phyloP scores from a whole-genome alignment of 1,284 basidiomycete genomes.

The Spongispora temasekensis region DNA sequence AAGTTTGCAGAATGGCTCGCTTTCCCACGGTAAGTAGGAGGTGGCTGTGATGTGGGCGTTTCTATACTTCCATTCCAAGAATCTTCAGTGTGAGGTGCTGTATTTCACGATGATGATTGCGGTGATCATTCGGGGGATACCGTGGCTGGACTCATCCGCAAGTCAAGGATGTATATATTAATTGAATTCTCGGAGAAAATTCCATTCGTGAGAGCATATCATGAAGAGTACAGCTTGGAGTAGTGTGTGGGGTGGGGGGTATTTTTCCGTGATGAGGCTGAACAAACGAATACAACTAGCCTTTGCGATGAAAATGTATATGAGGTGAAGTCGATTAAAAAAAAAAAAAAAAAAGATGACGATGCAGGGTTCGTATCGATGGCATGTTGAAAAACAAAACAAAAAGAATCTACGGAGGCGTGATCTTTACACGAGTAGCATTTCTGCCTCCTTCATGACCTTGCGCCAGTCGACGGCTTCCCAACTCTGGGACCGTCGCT shows the following conservation, averaged over 20 bases:
- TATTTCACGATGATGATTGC: no score
- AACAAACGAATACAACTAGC: constrained; percentile 19
- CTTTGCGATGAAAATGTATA: constrained; percentile 15
- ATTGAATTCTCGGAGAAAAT: neutral
- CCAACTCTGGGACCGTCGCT: constrained; percentile 21
- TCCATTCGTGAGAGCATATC: constrained; percentile 10
- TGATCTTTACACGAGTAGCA: constrained; percentile 62
- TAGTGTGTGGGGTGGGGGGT: constrained; percentile 13
- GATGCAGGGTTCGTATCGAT: neutral
- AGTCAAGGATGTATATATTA: neutral
- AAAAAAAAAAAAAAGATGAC: neutral
- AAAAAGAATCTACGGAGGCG: neutral
- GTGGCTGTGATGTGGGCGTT: constrained; percentile 17
- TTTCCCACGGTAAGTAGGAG: constrained; percentile 22
- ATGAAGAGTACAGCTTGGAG: constrained; percentile 25
- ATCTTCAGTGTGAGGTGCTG: constrained; percentile 6
- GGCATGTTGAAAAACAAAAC: neutral
- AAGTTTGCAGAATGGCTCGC: neutral
- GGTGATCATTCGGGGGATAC: constrained; percentile 4
- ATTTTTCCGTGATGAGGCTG: constrained; percentile 24
- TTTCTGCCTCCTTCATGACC: constrained; percentile 48
- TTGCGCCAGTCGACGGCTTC: constrained; percentile 61
- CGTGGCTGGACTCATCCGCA: constrained; percentile 1
- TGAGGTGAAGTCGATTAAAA: constrained; percentile 14
- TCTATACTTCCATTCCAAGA: constrained; percentile 1